Percentiles rank a stretch among this genome's conserved stretches.
phyloP scores from a whole-genome alignment of 164 flowering plant species.

The Vitis amurensis region DNA sequence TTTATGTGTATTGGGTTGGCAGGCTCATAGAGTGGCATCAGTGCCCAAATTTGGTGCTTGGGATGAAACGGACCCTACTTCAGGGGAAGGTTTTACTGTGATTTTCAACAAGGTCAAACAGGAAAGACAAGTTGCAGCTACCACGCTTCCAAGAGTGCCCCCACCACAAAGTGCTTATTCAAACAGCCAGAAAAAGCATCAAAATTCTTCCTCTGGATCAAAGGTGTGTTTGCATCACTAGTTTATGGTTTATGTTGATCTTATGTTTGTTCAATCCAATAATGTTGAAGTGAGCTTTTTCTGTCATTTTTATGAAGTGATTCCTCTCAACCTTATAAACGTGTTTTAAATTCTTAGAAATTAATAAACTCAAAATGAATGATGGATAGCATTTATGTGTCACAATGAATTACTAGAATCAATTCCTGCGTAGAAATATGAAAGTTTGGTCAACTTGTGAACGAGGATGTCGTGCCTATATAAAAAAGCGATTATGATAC shows the following conservation, averaged over 20 bases:
- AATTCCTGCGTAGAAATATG: too few species aligned
- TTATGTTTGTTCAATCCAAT: too few species aligned
- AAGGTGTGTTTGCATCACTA: conserved; percentile 23
- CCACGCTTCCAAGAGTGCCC: conserved; percentile 23
- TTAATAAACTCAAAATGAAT: too few species aligned
- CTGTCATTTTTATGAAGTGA: too few species aligned
- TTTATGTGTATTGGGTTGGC: not conserved
- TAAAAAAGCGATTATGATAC: too few species aligned
- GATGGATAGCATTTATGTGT: too few species aligned
- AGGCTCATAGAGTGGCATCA: conserved; percentile 45
- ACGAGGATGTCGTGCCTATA: too few species aligned
- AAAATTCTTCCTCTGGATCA: conserved; percentile 14
- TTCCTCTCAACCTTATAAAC: too few species aligned
- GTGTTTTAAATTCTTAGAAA: too few species aligned
- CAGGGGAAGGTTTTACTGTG: conserved; percentile 64
- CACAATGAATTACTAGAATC: too few species aligned
- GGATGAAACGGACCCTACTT: conserved; percentile 64
- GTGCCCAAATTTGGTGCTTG: conserved; percentile 73
- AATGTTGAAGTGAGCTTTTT: too few species aligned
- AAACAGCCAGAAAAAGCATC: conserved; percentile 16
- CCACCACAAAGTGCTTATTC: conserved; percentile 13
- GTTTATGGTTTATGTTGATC: not conserved
- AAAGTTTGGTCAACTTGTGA: too few species aligned
- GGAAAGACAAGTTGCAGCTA: conserved; percentile 45
- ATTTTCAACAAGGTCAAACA: conserved; percentile 62